These are phyloP conservation scores for Cyberlindnera maclurae DNA, from an alignment of 805 yeast genomes.

Conservation along the genomic window DNA sequence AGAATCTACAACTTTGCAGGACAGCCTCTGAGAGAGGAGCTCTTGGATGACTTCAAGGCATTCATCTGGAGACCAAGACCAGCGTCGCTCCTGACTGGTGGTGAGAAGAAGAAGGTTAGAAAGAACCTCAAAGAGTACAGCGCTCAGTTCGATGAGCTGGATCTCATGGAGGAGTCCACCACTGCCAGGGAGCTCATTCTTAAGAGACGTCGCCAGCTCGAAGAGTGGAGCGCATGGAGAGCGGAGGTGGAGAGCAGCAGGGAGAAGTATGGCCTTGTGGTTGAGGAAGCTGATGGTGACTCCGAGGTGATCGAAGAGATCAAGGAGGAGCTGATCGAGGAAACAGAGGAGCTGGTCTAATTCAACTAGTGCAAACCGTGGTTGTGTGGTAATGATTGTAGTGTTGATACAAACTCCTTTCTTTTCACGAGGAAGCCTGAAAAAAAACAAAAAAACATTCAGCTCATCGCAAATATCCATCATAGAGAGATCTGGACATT, in stretches of 20 bases:
- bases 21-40: constrained; percentile 63
- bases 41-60: constrained; percentile 76
- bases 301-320: constrained; percentile 77
- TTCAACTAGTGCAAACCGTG: too few relatives aligned
- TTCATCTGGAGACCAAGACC: constrained; percentile 99
- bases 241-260: constrained; percentile 39
- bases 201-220: constrained; percentile 71
- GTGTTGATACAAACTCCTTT: not conserved
- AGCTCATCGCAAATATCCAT: not conserved
- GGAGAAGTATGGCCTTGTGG: constrained; percentile 38
- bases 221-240: constrained; percentile 85
- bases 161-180: constrained; percentile 92
- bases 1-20: constrained; percentile 84
- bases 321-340: constrained; percentile 59
- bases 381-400: too few relatives aligned
- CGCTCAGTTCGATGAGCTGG: constrained; percentile 89
- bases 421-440: not conserved
- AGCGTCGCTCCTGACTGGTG: constrained; percentile 60
- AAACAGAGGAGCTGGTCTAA: constrained; percentile 21
- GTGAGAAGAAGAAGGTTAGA: constrained; percentile 82
- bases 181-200: constrained; percentile 86
- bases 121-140: constrained; percentile 84
- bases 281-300: constrained; percentile 45
- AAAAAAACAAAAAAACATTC: not conserved
- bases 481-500: not conserved